phyloP scores from a whole-genome alignment of 2,329 filamentous ascomycete species.

The Ascochyta viciae-villosae region DNA sequence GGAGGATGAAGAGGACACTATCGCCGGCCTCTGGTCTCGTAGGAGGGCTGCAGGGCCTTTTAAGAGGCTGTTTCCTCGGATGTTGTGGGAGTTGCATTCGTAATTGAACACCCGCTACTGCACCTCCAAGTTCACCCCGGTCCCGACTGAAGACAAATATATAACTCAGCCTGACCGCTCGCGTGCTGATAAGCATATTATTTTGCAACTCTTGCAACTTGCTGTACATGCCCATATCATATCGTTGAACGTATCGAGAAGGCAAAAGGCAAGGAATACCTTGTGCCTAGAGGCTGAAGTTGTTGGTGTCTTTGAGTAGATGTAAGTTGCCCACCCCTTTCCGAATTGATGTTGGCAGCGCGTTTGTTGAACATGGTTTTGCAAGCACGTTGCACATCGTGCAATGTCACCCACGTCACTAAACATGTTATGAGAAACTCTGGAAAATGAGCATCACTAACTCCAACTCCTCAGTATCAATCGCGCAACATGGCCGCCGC shows the following conservation, averaged over 20 bases:
- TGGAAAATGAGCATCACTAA: background rate
- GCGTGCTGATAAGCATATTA: constrained; percentile 2
- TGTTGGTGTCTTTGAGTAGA: constrained; percentile 14
- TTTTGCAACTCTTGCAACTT: constrained; percentile 2
- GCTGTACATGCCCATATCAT: background rate
- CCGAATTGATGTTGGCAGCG: background rate
- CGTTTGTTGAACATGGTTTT: background rate
- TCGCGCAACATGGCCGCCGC: constrained; percentile 21
- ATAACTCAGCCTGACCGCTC: constrained; percentile 6
- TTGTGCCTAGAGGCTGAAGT: constrained; percentile 1
- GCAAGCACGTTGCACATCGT: background rate
- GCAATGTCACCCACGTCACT: background rate
- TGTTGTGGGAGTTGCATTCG: constrained; percentile 8
- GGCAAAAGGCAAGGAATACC: background rate
- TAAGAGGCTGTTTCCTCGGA: constrained; percentile 13
- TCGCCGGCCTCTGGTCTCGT: constrained; percentile 8
- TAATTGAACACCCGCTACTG: constrained; percentile 14
- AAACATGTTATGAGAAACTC: background rate
- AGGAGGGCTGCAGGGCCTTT: constrained; percentile 10
- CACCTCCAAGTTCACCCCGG: constrained; percentile 6
- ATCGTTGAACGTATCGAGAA: background rate
- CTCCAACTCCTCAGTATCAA: constrained; percentile 1
- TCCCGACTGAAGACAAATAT: constrained; percentile 8
- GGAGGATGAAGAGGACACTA: constrained; percentile 11
- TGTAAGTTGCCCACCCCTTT: constrained; percentile 9